These are phyloP conservation scores for Evansstolkia leycettana DNA, from an alignment of 495 filamentous ascomycete species.

Conservation along the genomic window DNA sequence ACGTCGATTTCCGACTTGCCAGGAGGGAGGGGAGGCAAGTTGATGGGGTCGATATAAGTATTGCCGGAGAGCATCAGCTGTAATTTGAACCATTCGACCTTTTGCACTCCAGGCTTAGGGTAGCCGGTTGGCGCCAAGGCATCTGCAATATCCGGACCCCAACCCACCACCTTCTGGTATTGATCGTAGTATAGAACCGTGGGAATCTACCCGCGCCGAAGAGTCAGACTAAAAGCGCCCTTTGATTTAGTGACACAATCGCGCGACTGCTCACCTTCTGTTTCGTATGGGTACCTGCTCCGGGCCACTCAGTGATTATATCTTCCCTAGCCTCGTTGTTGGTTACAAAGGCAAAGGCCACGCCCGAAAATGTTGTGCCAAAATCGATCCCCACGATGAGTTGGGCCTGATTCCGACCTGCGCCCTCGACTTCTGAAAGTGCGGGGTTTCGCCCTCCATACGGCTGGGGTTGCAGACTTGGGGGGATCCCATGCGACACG, in stretches of 20 bases:
- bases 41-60: conserved; percentile 74
- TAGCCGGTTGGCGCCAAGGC: conserved; percentile 69
- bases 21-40: conserved; percentile 62
- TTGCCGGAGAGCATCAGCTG: conserved; percentile 73
- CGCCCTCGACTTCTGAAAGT: conserved; percentile 76
- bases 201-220: conserved; percentile 45
- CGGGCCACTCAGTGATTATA: conserved; percentile 72
- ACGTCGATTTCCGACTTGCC: conserved; percentile 75
- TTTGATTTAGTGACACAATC: neutral
- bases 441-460: conserved; percentile 39
- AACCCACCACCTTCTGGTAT: conserved; percentile 71
- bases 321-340: conserved; percentile 67
- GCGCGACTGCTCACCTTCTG: conserved; percentile 44
- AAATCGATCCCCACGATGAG: conserved; percentile 66
- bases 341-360: conserved; percentile 69
- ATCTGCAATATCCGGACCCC: conserved; percentile 72
- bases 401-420: conserved; percentile 59
- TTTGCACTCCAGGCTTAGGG: conserved; percentile 68
- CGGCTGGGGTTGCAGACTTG: conserved; percentile 24
- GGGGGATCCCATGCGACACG: conserved; percentile 32
- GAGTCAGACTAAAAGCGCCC: neutral
- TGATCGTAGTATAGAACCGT: conserved; percentile 76
- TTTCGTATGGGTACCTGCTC: conserved; percentile 64
- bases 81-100: conserved; percentile 78
- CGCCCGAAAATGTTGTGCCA: conserved; percentile 68